phyloP scores from a whole-genome alignment of 495 filamentous ascomycete species.

The Wilcoxina mikolae region DNA sequence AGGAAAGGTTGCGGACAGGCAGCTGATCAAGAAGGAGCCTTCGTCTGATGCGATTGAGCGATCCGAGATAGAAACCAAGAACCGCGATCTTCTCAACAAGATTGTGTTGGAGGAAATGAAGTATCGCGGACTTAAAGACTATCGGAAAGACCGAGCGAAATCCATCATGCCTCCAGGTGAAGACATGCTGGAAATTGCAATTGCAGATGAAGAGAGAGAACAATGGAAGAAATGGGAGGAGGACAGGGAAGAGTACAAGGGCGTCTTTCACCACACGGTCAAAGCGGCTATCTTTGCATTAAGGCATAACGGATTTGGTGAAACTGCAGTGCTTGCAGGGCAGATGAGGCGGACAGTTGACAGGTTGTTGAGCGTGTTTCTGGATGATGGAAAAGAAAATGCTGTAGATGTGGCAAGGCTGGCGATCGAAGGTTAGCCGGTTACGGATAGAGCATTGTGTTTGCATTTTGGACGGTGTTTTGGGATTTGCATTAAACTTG shows the following conservation, averaged over 20 bases:
- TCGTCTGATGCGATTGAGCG: not conserved
- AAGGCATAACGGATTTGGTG: not conserved
- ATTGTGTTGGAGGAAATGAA: conserved; percentile 19
- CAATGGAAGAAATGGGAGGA: conserved; percentile 11
- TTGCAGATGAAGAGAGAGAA: conserved; percentile 10
- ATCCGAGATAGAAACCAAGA: not conserved
- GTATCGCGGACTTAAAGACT: conserved; percentile 18
- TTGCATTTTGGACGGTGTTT: not conserved
- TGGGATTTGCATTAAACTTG: not conserved
- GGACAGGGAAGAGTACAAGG: conserved; percentile 27
- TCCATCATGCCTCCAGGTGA: conserved; percentile 4
- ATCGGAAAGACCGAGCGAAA: conserved; percentile 13
- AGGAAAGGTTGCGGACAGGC: not conserved
- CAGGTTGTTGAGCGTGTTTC: conserved; percentile 17
- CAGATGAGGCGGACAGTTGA: conserved; percentile 20
- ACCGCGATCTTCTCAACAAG: conserved; percentile 3
- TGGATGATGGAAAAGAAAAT: not conserved
- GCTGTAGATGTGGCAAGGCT: not conserved
- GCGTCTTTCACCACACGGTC: conserved; percentile 22
- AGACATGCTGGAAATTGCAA: conserved; percentile 5
- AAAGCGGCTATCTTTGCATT: conserved; percentile 23
- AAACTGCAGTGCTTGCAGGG: conserved; percentile 4
- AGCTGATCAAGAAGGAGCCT: conserved; percentile 2
- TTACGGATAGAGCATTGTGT: not conserved
- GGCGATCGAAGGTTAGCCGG: not conserved